Evolutionary conservation across 1,139 yeast genomes (phyloP), one percentile per base, ranked within the genome.

Genomic region (Blastobotrys aristatus): DNA sequence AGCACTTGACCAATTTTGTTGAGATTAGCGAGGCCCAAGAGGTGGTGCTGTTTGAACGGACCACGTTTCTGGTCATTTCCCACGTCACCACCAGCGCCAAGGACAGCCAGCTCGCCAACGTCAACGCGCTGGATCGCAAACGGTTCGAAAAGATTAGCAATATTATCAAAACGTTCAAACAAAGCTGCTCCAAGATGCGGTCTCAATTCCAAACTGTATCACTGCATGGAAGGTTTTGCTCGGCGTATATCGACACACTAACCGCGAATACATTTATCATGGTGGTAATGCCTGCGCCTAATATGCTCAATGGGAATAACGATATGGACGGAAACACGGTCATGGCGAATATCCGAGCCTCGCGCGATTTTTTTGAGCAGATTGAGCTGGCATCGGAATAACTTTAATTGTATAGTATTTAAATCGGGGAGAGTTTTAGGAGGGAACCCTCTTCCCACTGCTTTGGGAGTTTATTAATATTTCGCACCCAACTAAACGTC

Each of bases 71-170:
- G 55, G 97, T 92, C 37, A 88, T 92, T 27, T 85, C 96, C 37
- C 81, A 78, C 55, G 72, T 67, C 16, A 58, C 67, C 18, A 34
- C 38, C 7, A 43, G 50, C 33, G 21, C 45, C 31, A 53, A 14
- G 6, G 33, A 30, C 6, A n/a, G 11, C 17, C 13, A 18, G 13
- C n/a, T 20, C 4, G 55, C n/a, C 43, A 40, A 18, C 47, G 46
- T 26, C 39, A 47, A 10, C 44, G 53, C 50, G 37, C 57, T 81
- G 52, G 97, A 89, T 62, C 96, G 97, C 3, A 89, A 90, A 60
- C 72, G 97, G 57, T 92, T 90, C 62, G 98, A 92, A 63, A 90
- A 90, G 65, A 89, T 92, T 29, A 85, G 95, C 33, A 90, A 89
- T 64, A 89, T 90, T 50, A 88, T 92, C 72, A 92, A 92, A 61